phyloP scores from a whole-genome alignment of 148 eudicot genomes.

The Diospyros kaki region DNA sequence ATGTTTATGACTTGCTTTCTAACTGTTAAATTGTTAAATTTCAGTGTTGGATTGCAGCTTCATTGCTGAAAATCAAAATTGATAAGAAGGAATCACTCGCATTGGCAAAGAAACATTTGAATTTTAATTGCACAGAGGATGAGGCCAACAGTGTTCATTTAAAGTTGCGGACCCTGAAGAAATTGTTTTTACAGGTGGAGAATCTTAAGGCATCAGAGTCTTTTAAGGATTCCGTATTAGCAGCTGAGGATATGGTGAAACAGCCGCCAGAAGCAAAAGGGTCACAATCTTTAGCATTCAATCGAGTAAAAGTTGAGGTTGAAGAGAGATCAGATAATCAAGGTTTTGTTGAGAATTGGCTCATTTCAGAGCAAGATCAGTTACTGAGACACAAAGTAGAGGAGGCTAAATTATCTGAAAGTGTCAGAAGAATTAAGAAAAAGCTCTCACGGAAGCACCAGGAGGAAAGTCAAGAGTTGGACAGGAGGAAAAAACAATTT shows the following conservation, averaged over 20 bases:
- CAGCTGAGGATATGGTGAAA: conserved; percentile 16
- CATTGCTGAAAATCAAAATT: conserved; percentile 42
- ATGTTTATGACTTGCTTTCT: background rate
- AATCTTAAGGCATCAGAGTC: conserved; percentile 19
- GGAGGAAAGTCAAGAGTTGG: conserved; percentile 38
- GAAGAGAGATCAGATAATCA: conserved; percentile 20
- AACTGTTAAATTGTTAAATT: conserved; percentile 16
- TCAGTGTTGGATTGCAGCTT: conserved; percentile 84
- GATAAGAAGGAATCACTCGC: conserved; percentile 52
- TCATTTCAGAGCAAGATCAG: background rate
- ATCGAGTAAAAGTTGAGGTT: conserved; percentile 11
- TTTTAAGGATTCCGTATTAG: conserved; percentile 13
- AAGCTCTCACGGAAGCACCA: conserved; percentile 38
- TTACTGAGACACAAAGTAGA: conserved; percentile 10
- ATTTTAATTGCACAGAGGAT: conserved; percentile 50
- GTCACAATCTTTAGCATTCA: conserved; percentile 2
- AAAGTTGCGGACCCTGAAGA: conserved; percentile 43
- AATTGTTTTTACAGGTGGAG: conserved; percentile 34
- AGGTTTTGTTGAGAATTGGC: conserved; percentile 16
- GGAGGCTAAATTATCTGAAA: conserved; percentile 18
- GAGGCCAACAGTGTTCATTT: conserved; percentile 43
- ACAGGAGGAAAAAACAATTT: conserved; percentile 24
- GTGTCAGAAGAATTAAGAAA: conserved; percentile 28
- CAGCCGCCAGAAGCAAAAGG: conserved; percentile 14
- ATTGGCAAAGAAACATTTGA: conserved; percentile 44